Evolutionary conservation across 148 eudicot species (phyloP).

Genomic region (Hydrangea macrophylla): DNA sequence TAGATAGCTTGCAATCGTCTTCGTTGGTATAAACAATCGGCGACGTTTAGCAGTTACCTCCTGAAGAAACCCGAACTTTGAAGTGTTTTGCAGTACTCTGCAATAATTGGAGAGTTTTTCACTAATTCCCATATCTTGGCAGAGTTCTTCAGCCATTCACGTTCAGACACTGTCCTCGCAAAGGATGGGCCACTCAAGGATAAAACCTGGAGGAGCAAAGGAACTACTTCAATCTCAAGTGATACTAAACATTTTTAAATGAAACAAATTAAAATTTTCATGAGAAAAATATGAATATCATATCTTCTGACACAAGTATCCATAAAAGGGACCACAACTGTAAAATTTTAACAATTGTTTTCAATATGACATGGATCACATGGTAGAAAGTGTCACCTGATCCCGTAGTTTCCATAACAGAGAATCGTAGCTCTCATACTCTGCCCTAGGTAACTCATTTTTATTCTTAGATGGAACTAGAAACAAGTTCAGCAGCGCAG

Average conservation of each 20-base stretch:
- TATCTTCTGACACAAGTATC: too few relatives aligned
- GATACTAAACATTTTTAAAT: too few relatives aligned
- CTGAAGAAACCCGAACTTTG: too few relatives aligned
- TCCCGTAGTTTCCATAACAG: constrained; percentile 49
- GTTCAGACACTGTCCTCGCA: constrained; percentile 65
- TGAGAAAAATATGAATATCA: too few relatives aligned
- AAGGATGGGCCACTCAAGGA: constrained; percentile 60
- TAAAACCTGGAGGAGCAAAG: constrained; percentile 34
- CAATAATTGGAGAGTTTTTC: constrained; percentile 59
- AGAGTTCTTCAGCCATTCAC: constrained; percentile 85
- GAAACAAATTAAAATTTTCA: too few relatives aligned
- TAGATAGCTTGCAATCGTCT: too few relatives aligned
- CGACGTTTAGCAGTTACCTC: too few relatives aligned
- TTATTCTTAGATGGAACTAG: constrained; percentile 43
- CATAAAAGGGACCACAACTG: too few relatives aligned
- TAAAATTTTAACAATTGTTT: background rate
- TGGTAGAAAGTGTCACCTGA: constrained; percentile 35
- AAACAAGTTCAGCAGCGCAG: constrained; percentile 32
- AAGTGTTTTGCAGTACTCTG: constrained; percentile 65
- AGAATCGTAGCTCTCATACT: constrained; percentile 47
- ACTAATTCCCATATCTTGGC: constrained; percentile 80
- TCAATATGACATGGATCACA: too few relatives aligned
- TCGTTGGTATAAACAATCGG: too few relatives aligned
- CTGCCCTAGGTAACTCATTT: constrained; percentile 28
- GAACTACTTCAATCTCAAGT: too few relatives aligned